Conservation (phyloP, 106 monocot species). For the Dioscorea alata region DNA sequence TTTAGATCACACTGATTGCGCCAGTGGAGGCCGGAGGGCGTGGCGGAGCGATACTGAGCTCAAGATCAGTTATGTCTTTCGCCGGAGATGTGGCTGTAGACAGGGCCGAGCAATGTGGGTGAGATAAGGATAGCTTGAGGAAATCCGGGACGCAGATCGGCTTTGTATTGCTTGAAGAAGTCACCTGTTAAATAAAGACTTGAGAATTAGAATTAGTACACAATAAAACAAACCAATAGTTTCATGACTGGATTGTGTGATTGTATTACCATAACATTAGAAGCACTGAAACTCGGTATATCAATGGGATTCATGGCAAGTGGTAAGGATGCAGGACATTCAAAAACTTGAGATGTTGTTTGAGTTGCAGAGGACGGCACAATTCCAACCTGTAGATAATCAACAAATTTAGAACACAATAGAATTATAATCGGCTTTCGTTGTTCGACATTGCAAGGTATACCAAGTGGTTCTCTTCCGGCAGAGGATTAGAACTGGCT, state of each 20-base stretch:
- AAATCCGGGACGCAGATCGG: conserved; percentile 3
- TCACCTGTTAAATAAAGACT: neutral
- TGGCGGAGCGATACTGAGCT: conserved; percentile 44
- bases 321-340: neutral
- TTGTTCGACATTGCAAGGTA: neutral
- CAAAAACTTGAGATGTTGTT: neutral
- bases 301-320: neutral
- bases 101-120: conserved; percentile 1
- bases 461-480: conserved; percentile 12
- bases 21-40: conserved; percentile 9
- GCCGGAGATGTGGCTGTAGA: neutral
- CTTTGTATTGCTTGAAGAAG: neutral
- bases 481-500: neutral
- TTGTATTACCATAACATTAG: neutral
- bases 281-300: neutral
- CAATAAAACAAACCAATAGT: no score
- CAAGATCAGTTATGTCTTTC: conserved; percentile 16
- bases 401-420: neutral
- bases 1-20: conserved; percentile 18
- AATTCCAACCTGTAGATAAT: neutral
- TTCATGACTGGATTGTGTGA: neutral
- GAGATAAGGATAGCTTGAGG: conserved; percentile 11
- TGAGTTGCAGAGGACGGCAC: neutral
- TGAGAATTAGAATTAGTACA: no score
- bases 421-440: no score